phyloP scores from a whole-genome alignment of 169 alveolate species.

The Cryptosporidium ubiquitum region DNA sequence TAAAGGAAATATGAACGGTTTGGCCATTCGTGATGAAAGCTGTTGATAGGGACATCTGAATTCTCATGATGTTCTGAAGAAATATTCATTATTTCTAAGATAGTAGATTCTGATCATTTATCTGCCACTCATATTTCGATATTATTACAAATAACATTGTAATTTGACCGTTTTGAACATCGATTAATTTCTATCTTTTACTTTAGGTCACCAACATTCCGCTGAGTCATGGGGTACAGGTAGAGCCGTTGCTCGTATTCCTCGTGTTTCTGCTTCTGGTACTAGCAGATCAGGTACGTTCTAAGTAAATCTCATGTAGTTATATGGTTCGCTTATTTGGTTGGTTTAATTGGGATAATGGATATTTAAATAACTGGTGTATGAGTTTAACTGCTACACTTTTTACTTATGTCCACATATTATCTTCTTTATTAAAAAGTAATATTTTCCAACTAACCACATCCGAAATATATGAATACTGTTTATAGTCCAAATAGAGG shows the following conservation, averaged over 20 bases:
- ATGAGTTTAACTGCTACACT: too few species aligned
- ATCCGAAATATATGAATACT: too few species aligned
- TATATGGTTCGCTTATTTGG: background rate
- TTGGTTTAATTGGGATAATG: background rate
- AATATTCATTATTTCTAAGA: slow-evolving; percentile 50
- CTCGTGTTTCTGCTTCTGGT: slow-evolving; percentile 99
- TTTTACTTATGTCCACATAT: too few species aligned
- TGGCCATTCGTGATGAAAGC: slow-evolving; percentile 31
- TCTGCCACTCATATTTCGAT: background rate
- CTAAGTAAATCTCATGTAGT: background rate
- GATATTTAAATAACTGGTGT: background rate
- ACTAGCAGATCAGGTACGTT: slow-evolving; percentile 92
- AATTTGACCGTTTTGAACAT: background rate
- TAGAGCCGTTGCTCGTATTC: slow-evolving; percentile 98
- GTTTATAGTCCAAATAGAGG: too few species aligned
- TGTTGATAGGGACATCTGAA: slow-evolving; percentile 74
- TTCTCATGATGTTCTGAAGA: slow-evolving; percentile 17
- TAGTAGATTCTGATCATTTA: slow-evolving; percentile 66
- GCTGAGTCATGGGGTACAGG: slow-evolving; percentile 99
- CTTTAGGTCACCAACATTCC: slow-evolving; percentile 93
- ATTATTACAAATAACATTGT: too few species aligned
- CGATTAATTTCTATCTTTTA: background rate
- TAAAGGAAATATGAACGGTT: background rate
- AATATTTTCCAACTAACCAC: too few species aligned
- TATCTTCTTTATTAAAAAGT: too few species aligned